phyloP scores from a whole-genome alignment of 371 early-diverging fungal genomes.

The Lichtheimia hyalospora region DNA sequence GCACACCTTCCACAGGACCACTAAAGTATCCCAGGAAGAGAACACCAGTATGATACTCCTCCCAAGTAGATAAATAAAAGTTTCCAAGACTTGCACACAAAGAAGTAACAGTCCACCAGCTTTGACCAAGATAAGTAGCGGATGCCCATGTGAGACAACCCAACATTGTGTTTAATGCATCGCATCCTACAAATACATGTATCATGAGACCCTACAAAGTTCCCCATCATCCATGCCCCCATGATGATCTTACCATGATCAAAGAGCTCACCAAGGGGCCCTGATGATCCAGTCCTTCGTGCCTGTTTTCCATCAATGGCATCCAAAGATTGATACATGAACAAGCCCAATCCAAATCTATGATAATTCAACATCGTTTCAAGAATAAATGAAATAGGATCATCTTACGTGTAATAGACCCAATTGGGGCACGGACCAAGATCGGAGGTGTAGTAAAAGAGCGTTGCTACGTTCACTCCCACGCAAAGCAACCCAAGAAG shows the following conservation, averaged over 20 bases:
- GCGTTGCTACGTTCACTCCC: conserved; percentile 67
- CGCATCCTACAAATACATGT: conserved; percentile 64
- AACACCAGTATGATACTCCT: conserved; percentile 93
- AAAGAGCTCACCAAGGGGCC: conserved; percentile 95
- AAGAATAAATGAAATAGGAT: not conserved
- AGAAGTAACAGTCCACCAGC: conserved; percentile 72
- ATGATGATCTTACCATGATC: conserved; percentile 67
- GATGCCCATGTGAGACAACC: conserved; percentile 62
- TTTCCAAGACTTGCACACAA: conserved; percentile 65
- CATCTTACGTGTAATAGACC: conserved; percentile 71
- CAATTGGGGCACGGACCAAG: conserved; percentile 83
- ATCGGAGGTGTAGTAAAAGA: conserved; percentile 75
- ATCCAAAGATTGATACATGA: conserved; percentile 95
- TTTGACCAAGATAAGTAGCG: conserved; percentile 71
- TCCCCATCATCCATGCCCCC: not conserved
- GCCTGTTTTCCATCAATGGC: conserved; percentile 99
- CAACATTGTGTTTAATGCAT: conserved; percentile 85
- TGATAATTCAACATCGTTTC: not conserved
- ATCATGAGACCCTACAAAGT: not conserved
- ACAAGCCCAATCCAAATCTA: conserved; percentile 86
- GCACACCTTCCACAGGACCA: conserved; percentile 97
- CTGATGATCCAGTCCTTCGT: conserved; percentile 84
- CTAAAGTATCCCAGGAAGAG: conserved; percentile 91
- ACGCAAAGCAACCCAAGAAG: conserved; percentile 90
- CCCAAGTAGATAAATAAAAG: conserved; percentile 95